phyloP scores from a whole-genome alignment of 345 rosid species.

The Syzygium aqueum region DNA sequence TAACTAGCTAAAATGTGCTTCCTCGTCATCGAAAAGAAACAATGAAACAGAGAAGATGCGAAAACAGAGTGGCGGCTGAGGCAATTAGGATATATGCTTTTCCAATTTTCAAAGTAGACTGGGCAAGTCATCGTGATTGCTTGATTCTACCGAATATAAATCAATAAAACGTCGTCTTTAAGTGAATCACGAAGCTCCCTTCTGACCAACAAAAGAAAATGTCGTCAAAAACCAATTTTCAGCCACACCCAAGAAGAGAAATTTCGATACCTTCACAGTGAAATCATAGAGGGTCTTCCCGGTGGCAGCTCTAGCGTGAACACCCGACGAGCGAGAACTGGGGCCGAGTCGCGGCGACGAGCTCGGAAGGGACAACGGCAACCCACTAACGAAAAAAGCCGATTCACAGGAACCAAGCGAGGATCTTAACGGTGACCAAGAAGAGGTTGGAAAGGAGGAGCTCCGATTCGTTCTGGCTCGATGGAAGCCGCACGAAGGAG shows the following conservation, averaged over 20 bases:
- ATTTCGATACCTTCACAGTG: slow-evolving; percentile 56
- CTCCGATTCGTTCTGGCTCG: not conserved
- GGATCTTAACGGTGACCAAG: slow-evolving; percentile 16
- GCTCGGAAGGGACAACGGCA: slow-evolving; percentile 19
- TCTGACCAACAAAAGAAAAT: not conserved
- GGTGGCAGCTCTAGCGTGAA: slow-evolving; percentile 62
- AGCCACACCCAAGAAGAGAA: not conserved
- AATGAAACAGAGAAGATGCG: not conserved
- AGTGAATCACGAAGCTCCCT: not conserved
- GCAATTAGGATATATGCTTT: not conserved
- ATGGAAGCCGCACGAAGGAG: slow-evolving; percentile 13
- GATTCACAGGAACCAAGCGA: slow-evolving; percentile 40
- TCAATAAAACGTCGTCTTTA: not conserved
- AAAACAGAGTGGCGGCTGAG: not conserved
- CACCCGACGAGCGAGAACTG: slow-evolving; percentile 28
- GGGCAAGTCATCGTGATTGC: not conserved
- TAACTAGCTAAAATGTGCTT: not conserved
- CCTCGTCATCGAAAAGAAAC: not conserved
- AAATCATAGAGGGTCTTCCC: slow-evolving; percentile 63
- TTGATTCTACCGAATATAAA: not conserved
- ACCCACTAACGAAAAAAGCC: slow-evolving; percentile 37
- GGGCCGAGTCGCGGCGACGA: slow-evolving; percentile 23
- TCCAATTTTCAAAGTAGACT: not conserved
- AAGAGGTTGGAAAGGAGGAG: not conserved
- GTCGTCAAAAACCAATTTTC: not conserved